phyloP scores from a whole-genome alignment of 169 alveolate genomes.

The Plasmodium coatneyi region DNA sequence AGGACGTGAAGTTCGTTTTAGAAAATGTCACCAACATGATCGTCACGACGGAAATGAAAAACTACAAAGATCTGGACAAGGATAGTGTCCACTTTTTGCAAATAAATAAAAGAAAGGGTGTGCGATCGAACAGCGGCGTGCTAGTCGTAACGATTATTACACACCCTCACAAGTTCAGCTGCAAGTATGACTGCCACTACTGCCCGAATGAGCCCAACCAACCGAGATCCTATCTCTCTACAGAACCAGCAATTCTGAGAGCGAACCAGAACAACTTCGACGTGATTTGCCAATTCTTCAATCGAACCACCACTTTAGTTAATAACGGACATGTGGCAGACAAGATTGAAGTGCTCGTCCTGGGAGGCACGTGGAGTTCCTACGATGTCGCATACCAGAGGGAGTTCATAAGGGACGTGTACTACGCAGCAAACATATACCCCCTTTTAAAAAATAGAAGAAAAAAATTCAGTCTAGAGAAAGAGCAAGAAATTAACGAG shows the following conservation, averaged over 20 bases:
- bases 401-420: constrained; percentile 92
- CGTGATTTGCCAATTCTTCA: constrained; percentile 92
- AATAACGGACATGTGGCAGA: constrained; percentile 94
- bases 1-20: constrained; percentile 53
- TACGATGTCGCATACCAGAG: constrained; percentile 92
- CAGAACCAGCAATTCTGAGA: constrained; percentile 96
- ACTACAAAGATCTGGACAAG: constrained; percentile 63
- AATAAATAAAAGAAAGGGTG: constrained; percentile 87
- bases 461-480: constrained; percentile 56
- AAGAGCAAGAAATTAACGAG: constrained; percentile 81
- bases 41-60: constrained; percentile 68
- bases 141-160: constrained; percentile 95
- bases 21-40: constrained; percentile 74
- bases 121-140: constrained; percentile 92
- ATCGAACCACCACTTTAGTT: constrained; percentile 92
- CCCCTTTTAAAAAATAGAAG: constrained; percentile 81
- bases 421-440: constrained; percentile 94
- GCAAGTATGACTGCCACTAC: constrained; percentile 94
- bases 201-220: constrained; percentile 97
- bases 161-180: constrained; percentile 94
- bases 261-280: constrained; percentile 95
- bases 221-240: constrained; percentile 94
- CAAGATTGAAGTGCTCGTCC: constrained; percentile 93
- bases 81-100: constrained; percentile 80
- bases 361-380: constrained; percentile 97